Evolutionary conservation across 768 basidiomycete genomes (phyloP).

Genomic region (Suillus occidentalis): DNA sequence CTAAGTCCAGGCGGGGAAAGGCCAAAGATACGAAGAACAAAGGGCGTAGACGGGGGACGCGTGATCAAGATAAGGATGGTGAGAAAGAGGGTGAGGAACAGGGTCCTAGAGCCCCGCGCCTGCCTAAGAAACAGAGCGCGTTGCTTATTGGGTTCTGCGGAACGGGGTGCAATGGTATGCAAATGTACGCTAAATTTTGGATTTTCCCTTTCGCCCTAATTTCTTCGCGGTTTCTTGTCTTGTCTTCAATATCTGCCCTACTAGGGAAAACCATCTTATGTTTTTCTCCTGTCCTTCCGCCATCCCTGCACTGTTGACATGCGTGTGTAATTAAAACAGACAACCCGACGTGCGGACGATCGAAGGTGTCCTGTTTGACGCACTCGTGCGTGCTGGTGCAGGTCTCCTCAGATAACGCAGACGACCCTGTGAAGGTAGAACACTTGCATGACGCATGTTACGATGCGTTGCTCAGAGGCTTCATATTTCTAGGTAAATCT

Average conservation of each 20-base stretch:
- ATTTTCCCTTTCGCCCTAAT: neutral
- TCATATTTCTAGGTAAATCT: slow-evolving; percentile 64
- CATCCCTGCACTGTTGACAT: neutral
- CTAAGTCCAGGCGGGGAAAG: slow-evolving; percentile 36
- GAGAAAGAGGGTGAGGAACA: slow-evolving; percentile 18
- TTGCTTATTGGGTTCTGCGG: slow-evolving; percentile 91
- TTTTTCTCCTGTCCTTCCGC: neutral
- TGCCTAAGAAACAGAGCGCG: slow-evolving; percentile 85
- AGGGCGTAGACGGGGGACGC: slow-evolving; percentile 43
- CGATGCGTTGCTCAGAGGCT: neutral
- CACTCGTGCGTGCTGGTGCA: slow-evolving; percentile 85
- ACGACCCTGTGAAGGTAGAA: slow-evolving; percentile 81
- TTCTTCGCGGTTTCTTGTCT: neutral
- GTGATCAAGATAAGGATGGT: slow-evolving; percentile 32
- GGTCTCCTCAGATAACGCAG: slow-evolving; percentile 94
- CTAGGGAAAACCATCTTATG: neutral
- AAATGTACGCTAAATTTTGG: slow-evolving; percentile 65
- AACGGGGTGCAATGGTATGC: slow-evolving; percentile 91
- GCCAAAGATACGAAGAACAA: slow-evolving; percentile 38
- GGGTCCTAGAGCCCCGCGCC: slow-evolving; percentile 47
- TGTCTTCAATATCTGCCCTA: neutral
- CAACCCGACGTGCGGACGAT: slow-evolving; percentile 80
- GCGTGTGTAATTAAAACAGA: slow-evolving; percentile 35
- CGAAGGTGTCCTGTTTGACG: slow-evolving; percentile 86
- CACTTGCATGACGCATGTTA: neutral